Base-by-base conservation (phyloP, 352 stramenopile species). In the Globisporangium viniferum region DNA sequence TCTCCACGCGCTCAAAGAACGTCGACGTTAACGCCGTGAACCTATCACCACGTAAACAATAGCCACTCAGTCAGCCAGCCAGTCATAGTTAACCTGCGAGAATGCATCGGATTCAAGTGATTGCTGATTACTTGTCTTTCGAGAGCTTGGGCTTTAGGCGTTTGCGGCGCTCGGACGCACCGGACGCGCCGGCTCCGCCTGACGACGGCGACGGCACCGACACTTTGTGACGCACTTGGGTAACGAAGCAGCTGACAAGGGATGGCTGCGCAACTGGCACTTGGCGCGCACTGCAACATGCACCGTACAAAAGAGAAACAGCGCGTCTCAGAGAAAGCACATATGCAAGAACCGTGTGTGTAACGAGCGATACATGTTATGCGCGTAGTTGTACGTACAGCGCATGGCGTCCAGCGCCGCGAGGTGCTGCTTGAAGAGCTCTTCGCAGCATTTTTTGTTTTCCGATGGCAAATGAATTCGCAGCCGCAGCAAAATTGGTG, bases 1-100 rank as follows among this genome's bases (percentile, higher is more conserved):
- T 58, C 49, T 92, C 73, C 24, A 93, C 83, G 22, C 83, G 82
- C 41, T 92, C 84, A 27, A 94, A 75, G 68, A 91, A 94, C 53
- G 74, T 64, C 6, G 66, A 62, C 48, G 80, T 77, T 31, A 94
- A 63, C 31, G 66, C 69, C 1, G 66, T 53, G 55, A 94, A 94
- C 66, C 86, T 94, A 59, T 15, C 10, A 60, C 2, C 64, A 39
- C 18, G 7, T 20, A 14, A 20, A n/a, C 27, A 18, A 5, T 39
- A 22, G 22, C 10, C 36, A 59, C 15, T 7, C 29, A 33, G 15
- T 31, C 20, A 53, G 15, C 27, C 2, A 41, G 7, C 15, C 18
- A 33, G 29, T 33, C 29, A 33, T 33, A 5, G 5, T 4, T 33
- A 33, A 18, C 0, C 14, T 14, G 10, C 10, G 22, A 18, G 36